Percentiles rank a stretch among this genome's conserved stretches.
Evolutionary conservation across 2,329 filamentous ascomycete genomes (phyloP).

Genomic region (Chrysoporthe puriensis): DNA sequence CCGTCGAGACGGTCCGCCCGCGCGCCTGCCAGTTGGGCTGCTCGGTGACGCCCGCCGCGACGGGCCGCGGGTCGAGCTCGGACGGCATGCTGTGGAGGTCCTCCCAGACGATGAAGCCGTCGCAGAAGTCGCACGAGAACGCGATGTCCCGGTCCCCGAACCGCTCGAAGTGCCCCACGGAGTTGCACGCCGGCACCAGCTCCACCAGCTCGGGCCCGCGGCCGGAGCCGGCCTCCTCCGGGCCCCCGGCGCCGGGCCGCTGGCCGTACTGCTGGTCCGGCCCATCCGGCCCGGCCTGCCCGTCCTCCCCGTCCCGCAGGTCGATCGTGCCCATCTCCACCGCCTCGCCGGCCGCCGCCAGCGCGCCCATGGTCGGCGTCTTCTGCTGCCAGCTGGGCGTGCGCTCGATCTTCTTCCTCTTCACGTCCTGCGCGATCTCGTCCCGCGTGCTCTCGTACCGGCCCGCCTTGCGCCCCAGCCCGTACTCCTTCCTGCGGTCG

Average conservation of each 20-base stretch:
- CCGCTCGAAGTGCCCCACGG: constrained; percentile 58
- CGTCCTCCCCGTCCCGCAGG: constrained; percentile 11
- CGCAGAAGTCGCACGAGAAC: constrained; percentile 65
- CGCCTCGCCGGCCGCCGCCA: constrained; percentile 16
- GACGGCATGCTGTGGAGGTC: constrained; percentile 58
- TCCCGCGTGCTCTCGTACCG: constrained; percentile 27
- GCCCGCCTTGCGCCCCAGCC: constrained; percentile 34
- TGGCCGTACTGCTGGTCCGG: constrained; percentile 17
- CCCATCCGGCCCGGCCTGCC: constrained; percentile 14
- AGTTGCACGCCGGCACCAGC: constrained; percentile 53
- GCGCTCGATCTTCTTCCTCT: constrained; percentile 7
- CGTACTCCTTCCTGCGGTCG: constrained; percentile 39
- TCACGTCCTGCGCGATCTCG: constrained; percentile 30
- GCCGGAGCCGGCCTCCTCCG: constrained; percentile 28
- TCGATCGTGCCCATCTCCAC: constrained; percentile 28
- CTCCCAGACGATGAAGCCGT: constrained; percentile 63
- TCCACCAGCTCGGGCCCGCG: constrained; percentile 45
- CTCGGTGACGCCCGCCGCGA: constrained; percentile 32
- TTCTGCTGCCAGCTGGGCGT: constrained; percentile 27
- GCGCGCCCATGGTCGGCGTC: constrained; percentile 24
- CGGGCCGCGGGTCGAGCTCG: constrained; percentile 38
- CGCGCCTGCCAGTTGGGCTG: constrained; percentile 57
- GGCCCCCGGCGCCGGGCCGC: constrained; percentile 17
- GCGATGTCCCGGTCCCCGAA: constrained; percentile 58
- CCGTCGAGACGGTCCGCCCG: constrained; percentile 45